Conservation (phyloP, 176 grass and related monocot genomes). For the Microstegium vimineum region DNA sequence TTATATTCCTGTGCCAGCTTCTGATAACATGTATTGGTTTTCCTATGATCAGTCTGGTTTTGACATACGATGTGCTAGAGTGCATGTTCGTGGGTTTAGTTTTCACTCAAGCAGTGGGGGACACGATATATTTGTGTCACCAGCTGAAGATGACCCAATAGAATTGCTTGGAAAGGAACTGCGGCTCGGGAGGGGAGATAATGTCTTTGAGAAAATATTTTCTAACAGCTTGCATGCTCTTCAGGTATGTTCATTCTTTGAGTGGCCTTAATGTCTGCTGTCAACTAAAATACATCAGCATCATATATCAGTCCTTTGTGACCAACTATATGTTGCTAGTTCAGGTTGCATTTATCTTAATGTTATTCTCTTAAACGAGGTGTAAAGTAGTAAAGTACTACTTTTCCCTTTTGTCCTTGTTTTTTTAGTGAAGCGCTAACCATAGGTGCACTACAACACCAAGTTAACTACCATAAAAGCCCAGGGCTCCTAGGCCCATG, state of each 20-base stretch:
- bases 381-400: conserved; percentile 5
- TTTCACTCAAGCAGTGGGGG: conserved; percentile 23
- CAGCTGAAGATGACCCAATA: conserved; percentile 40
- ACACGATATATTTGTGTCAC: not conserved
- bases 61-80: conserved; percentile 73
- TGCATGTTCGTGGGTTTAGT: conserved; percentile 48
- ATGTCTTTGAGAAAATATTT: conserved; percentile 65
- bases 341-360: not conserved
- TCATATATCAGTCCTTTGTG: not conserved
- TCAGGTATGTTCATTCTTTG: conserved; percentile 56
- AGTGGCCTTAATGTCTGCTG: not conserved
- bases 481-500: too few species aligned
- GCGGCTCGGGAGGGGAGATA: conserved; percentile 44
- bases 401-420: not conserved
- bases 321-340: not conserved
- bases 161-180: conserved; percentile 63
- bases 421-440: not conserved
- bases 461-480: too few species aligned
- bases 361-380: not conserved
- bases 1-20: conserved; percentile 65
- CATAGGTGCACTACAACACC: too few species aligned
- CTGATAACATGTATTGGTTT: conserved; percentile 91
- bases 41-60: conserved; percentile 59
- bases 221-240: conserved; percentile 81
- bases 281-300: not conserved